Base-by-base conservation (phyloP, 1,284 basidiomycete species). In the Ustilago esculenta region DNA sequence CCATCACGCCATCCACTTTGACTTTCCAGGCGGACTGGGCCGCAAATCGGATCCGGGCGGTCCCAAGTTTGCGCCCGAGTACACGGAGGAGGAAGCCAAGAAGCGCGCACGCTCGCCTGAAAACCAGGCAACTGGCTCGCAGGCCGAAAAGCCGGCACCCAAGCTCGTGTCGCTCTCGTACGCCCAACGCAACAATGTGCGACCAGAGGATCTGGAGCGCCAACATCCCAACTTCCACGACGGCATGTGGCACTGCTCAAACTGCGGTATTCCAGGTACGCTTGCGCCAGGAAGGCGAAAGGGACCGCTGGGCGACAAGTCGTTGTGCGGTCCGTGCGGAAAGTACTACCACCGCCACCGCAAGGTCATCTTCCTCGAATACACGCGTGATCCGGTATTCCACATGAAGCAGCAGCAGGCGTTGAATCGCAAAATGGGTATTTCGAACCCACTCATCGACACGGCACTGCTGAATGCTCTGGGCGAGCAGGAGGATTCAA, bases 251-350 rank as follows among this genome's bases (percentile, higher is more conserved):
- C 71, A 78, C 52, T 81, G 80, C 52, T 75, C 76, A 25, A 81
- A 81, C 56, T 81, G 80, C 46, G 80, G 80, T 39, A 60, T 80
- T 14, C 79, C 80, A 4, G 80, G 73, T 17, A 59, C 59, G 35
- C 53, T 81, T 1, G 72, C 66, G 29, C 51, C 76, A 11, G 72
- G 71, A 25, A 70, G 49, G 53, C 65, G 80, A 71, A 94, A 94
- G 81, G 93, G 93, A 2, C 92, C 92, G 3, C 83, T 92, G 54
- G 93, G 94, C 21, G 90, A 92, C 78, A 93, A 94, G 83, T 90
- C 89, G 18, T 89, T 96, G 78, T 98, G 94, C 83, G 92, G 90
- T 35, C 87, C 88, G 25, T 97, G 94, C 83, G 92, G 94, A 90
- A 85, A 80, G 89, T 86, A 41, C 44, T 80, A 68, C 46, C 77